These are phyloP conservation scores for Kregervanrija pseudodelftensis DNA, from an alignment of 805 yeast genomes.

Conservation along the genomic window DNA sequence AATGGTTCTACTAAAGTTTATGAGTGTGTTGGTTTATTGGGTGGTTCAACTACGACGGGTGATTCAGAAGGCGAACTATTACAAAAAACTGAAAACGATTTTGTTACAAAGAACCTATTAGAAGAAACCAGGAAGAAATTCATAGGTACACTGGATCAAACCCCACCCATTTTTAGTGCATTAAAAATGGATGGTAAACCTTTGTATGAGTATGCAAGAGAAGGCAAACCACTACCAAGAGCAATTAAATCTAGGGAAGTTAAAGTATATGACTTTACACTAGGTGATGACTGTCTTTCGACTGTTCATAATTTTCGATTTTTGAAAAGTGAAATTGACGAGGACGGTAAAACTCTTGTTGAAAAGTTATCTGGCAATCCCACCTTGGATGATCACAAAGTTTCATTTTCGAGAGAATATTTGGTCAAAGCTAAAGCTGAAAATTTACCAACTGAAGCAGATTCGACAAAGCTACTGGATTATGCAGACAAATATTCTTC, in stretches of 20 bases:
- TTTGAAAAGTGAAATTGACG: slow-evolving; percentile 37
- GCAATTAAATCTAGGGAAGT: slow-evolving; percentile 76
- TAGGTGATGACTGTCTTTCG: slow-evolving; percentile 47
- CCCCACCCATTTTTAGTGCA: slow-evolving; percentile 95
- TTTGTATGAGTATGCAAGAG: slow-evolving; percentile 87
- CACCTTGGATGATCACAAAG: slow-evolving; percentile 54
- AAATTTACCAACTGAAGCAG: slow-evolving; percentile 19
- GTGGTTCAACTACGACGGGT: slow-evolving; percentile 88
- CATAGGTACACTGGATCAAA: slow-evolving; percentile 75
- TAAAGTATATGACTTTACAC: slow-evolving; percentile 44
- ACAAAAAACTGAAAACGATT: slow-evolving; percentile 47
- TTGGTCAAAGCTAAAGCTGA: slow-evolving; percentile 34
- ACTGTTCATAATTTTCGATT: slow-evolving; percentile 49
- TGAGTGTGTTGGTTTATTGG: slow-evolving; percentile 78
- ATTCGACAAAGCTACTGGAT: slow-evolving; percentile 32
- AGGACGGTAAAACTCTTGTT: slow-evolving; percentile 39
- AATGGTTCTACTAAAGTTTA: slow-evolving; percentile 73
- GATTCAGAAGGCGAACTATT: slow-evolving; percentile 84
- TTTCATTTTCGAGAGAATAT: slow-evolving; percentile 54
- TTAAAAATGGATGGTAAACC: slow-evolving; percentile 92
- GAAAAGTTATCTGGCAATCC: slow-evolving; percentile 36
- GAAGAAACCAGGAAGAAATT: slow-evolving; percentile 50
- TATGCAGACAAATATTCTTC: slow-evolving; percentile 29
- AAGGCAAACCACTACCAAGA: slow-evolving; percentile 76
- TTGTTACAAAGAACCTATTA: slow-evolving; percentile 48